Base-by-base conservation (phyloP, 164 flowering plant genomes). In the Annona cherimola region DNA sequence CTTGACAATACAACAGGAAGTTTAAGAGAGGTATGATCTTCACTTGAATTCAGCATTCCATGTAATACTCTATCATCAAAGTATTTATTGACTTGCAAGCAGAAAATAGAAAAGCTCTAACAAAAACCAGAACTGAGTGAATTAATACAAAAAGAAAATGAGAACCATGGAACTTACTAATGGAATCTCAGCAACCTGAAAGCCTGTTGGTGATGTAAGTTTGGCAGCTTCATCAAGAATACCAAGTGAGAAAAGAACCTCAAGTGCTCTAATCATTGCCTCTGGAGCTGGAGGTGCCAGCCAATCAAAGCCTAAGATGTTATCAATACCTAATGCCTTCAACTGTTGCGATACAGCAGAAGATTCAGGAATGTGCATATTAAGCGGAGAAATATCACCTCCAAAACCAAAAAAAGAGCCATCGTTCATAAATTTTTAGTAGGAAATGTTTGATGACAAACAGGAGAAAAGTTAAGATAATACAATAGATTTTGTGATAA, bases 271-370 rank as follows among this genome's bases (percentile, higher is more conserved):
- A 71, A 96, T 81, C 94, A 96, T 88, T 78, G 94, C 83, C 82
- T 96, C 97, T 72, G 96, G 87, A 19, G 97, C 79, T 66, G 99
- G 97, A 78, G 97, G 83, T 78, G 97, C 89, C 4, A 86, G 94
- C 99, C 99, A 96, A 80, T 93, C 97, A 81, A 96, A 96, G 70
- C 99, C 95, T 77, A 96, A 79, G 69, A 96, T 96, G 79, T 96
- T 96, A 78, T 96, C 99, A 70, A 93, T 89, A 39, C 99, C 98
- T 67, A 96, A 79, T 44, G 97, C 91, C 83, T 96, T 96, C 16
- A 96, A 78, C 99, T 96, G 87, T 44, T 63, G 76, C 41, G 73
- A 60, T 3, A 74, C 62, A 70, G 62, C 61, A 59, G 19, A 71
- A 70, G 2, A 60, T 71, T 75, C 54, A 75, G 76, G 66, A 69